Base-by-base conservation (phyloP, 306 rosid species). In the Hippophae tibetana region DNA sequence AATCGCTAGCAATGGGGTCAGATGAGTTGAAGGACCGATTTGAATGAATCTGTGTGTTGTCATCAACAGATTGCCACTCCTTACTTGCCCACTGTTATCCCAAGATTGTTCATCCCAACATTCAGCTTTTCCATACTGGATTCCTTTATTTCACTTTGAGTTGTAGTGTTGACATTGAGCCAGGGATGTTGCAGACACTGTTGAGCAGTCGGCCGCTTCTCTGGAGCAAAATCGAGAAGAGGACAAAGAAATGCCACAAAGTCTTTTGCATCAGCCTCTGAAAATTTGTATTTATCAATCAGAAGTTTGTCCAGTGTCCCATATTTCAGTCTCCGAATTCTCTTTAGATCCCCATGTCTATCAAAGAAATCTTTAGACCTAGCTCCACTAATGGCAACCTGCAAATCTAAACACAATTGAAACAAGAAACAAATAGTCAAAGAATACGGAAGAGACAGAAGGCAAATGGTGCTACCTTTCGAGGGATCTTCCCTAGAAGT, bases 401-500 rank as follows among this genome's bases (percentile, higher is more conserved):
- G 86, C 56, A 66, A 57, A 47, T 44, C 41, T 42, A 58, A 73
- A 68, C 65, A 73, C 57, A 72, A 69, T 69, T 42, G 45, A 73
- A 50, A 68, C 55, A 54, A 10, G 49, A 52, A 61, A 53, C 2
- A 58, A 66, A 72, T 46, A 26, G 31, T 31, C 14, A 55, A 54
- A 25, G 74, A 71, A 56, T 43, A 49, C 42, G 54, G 31, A 40
- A 46, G 42, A 26, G 64, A 44, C 44, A 40, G 10, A 43, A 63
- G 57, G 60, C 43, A 63, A 68, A 46, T 58, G 13, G 62, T 65
- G 18, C 61, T 64, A 90, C 97, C 86, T 83, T 87, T 64, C 89
- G 80, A 38, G 96, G 96, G 74, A 90, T 85, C 87, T 87, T 87
- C 59, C 96, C 96, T 18, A 92, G 95, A 64, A 92, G 93, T 72